Percentiles rank a stretch among this genome's conserved stretches.
phyloP scores from a whole-genome alignment of 2,329 filamentous ascomycete genomes.

The Hypoxylon sp. region DNA sequence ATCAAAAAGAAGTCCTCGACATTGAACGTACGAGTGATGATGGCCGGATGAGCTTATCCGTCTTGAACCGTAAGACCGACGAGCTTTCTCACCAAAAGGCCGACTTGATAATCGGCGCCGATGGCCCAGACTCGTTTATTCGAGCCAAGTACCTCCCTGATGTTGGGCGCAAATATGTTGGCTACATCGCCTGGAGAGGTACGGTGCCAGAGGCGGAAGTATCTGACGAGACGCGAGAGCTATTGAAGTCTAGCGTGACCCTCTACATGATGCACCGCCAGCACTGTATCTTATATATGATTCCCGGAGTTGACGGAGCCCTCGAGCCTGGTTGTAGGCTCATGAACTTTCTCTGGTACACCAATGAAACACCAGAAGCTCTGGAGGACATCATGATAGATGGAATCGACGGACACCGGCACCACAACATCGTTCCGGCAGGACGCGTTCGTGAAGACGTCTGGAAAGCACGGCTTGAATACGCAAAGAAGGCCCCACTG shows the following conservation, averaged over 20 bases:
- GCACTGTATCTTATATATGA: constrained; percentile 33
- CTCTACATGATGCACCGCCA: constrained; percentile 6
- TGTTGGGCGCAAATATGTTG: constrained; percentile 18
- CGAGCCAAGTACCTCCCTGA: constrained; percentile 27
- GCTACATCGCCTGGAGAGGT: constrained; percentile 38
- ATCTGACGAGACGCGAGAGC: constrained; percentile 11
- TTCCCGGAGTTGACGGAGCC: constrained; percentile 12
- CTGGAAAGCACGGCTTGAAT: constrained; percentile 13
- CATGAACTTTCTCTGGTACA: constrained; percentile 41
- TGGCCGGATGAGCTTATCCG: not conserved
- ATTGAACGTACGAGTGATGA: not conserved
- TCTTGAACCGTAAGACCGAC: not conserved
- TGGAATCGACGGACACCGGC: constrained; percentile 19
- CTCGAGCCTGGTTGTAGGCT: constrained; percentile 25
- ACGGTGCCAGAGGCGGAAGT: constrained; percentile 26
- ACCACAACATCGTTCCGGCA: constrained; percentile 25
- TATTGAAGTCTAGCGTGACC: constrained; percentile 1
- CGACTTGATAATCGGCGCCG: constrained; percentile 33
- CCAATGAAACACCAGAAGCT: constrained; percentile 16
- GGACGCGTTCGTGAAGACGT: constrained; percentile 8
- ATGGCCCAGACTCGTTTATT: constrained; percentile 30
- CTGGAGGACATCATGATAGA: constrained; percentile 32
- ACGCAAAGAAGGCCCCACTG: not conserved
- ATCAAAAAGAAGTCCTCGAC: not conserved
- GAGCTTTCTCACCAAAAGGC: not conserved